phyloP scores from a whole-genome alignment of 768 basidiomycete species.

The Mrakia frigida region DNA sequence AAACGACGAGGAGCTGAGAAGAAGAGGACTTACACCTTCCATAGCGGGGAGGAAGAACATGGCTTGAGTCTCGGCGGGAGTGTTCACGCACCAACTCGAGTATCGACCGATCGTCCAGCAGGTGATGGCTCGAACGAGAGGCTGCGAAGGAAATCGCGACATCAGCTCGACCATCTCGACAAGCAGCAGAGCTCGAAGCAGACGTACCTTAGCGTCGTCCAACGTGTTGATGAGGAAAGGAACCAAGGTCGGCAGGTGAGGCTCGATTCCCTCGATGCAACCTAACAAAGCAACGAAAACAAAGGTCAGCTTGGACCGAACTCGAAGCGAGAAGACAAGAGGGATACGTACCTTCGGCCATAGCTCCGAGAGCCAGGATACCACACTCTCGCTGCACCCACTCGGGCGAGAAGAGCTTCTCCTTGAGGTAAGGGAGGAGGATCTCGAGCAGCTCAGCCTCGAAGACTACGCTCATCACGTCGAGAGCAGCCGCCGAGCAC shows the following conservation, averaged over 20 bases:
- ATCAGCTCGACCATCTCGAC: neutral
- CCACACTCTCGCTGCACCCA: constrained; percentile 95
- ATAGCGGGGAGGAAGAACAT: constrained; percentile 93
- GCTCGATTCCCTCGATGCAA: constrained; percentile 91
- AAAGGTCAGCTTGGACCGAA: neutral
- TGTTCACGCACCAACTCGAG: constrained; percentile 79
- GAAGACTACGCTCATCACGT: constrained; percentile 92
- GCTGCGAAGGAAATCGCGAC: constrained; percentile 50
- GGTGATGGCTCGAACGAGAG: constrained; percentile 93
- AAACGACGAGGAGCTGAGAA: neutral
- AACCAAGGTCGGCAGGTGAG: constrained; percentile 85
- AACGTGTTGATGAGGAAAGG: constrained; percentile 88
- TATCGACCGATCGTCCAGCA: constrained; percentile 99
- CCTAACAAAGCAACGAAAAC: constrained; percentile 50
- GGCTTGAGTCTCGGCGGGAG: constrained; percentile 77
- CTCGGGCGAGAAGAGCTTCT: constrained; percentile 83
- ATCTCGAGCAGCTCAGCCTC: constrained; percentile 82
- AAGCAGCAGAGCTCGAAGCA: neutral
- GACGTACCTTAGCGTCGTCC: constrained; percentile 77
- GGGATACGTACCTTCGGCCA: constrained; percentile 68
- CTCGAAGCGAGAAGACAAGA: neutral
- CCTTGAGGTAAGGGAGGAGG: constrained; percentile 80
- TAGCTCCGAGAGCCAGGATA: constrained; percentile 90
- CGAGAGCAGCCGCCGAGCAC: constrained; percentile 94
- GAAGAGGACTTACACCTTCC: constrained; percentile 73